phyloP scores from a whole-genome alignment of 2,329 filamentous ascomycete species.

The Colletotrichum noveboracense region DNA sequence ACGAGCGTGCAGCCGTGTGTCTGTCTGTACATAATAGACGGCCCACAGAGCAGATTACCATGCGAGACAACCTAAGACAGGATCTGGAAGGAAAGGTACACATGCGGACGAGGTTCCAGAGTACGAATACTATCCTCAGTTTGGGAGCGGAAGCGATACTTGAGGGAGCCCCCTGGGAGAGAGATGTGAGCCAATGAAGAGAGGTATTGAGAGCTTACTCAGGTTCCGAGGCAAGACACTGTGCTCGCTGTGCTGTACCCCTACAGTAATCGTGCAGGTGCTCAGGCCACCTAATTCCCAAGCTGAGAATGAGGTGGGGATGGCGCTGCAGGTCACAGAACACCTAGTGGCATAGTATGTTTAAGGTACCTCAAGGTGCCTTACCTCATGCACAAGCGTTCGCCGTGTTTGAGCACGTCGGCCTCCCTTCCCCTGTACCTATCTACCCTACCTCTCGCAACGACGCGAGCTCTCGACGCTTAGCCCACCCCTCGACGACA shows the following conservation, averaged over 20 bases:
- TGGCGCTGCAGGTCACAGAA: neutral
- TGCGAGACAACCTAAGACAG: neutral
- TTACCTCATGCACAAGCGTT: neutral
- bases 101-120: neutral
- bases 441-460: neutral
- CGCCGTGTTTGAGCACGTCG: neutral
- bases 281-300: neutral
- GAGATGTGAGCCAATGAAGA: neutral
- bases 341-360: neutral
- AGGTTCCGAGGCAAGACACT: neutral
- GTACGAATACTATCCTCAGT: neutral
- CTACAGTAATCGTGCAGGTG: neutral
- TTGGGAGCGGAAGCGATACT: neutral
- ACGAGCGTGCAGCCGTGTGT: neutral
- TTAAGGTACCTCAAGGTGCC: neutral
- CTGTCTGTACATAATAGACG: neutral
- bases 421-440: neutral
- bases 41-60: neutral
- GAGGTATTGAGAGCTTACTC: neutral
- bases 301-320: neutral
- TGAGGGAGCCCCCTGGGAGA: neutral
- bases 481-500: neutral
- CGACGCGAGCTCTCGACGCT: neutral
- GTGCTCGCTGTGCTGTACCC: neutral
- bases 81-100: neutral